phyloP scores from a whole-genome alignment of 192 early-diverging fungal species.

The Coemansia sp. region DNA sequence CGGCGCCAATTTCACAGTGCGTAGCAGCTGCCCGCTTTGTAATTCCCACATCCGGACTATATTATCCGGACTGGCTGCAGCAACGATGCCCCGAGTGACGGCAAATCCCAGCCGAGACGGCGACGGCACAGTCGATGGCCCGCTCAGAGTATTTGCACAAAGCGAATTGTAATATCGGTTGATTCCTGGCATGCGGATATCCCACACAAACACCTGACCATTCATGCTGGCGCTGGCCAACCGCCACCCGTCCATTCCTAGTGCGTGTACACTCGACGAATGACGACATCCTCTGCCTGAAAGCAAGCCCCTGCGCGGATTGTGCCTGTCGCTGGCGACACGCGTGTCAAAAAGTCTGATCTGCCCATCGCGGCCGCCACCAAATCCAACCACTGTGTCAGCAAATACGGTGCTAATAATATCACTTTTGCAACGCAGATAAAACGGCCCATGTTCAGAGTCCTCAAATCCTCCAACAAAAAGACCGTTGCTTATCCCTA shows the following conservation, averaged over 20 bases:
- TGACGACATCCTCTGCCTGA: conserved; percentile 13
- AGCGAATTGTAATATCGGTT: conserved; percentile 1
- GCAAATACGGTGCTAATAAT: conserved; percentile 32
- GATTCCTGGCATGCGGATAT: conserved; percentile 28
- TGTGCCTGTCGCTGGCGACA: conserved; percentile 8
- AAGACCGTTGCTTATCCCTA: not conserved
- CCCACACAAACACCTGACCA: conserved; percentile 28
- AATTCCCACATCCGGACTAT: conserved; percentile 33
- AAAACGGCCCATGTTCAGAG: not conserved
- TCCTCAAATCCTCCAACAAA: not conserved
- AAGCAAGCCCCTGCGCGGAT: conserved; percentile 19
- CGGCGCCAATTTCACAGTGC: conserved; percentile 9
- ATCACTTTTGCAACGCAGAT: conserved; percentile 9
- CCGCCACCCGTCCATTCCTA: conserved; percentile 23
- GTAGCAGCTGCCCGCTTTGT: conserved; percentile 17
- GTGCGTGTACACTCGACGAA: conserved; percentile 23
- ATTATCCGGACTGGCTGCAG: conserved; percentile 30
- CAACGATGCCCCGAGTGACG: conserved; percentile 18
- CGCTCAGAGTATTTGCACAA: not conserved
- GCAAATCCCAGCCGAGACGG: conserved; percentile 29
- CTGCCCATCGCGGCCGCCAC: conserved; percentile 42
- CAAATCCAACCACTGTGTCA: conserved; percentile 17
- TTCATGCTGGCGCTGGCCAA: conserved; percentile 41
- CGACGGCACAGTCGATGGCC: not conserved
- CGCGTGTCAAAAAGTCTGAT: conserved; percentile 40